Evolutionary conservation across 2,329 filamentous ascomycete genomes (phyloP).

Genomic region (Colletotrichum acutatum): DNA sequence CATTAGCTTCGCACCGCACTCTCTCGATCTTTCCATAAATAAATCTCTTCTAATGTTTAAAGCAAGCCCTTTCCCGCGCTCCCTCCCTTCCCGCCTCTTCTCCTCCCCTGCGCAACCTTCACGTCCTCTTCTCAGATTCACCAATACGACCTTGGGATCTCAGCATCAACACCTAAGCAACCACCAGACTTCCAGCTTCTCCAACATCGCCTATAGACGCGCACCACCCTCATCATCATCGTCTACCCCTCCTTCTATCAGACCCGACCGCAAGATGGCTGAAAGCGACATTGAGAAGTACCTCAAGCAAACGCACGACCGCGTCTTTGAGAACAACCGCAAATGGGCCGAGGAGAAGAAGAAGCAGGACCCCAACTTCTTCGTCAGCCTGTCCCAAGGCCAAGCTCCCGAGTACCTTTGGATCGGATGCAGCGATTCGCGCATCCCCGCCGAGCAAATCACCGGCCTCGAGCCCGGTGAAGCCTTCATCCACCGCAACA

Average conservation of each 20-base stretch:
- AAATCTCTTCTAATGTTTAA: constrained; percentile 26
- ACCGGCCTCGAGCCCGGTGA: constrained; percentile 87
- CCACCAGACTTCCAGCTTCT: constrained; percentile 5
- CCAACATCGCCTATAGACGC: constrained; percentile 8
- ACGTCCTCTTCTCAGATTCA: constrained; percentile 1
- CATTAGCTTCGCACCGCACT: background rate
- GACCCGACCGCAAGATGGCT: constrained; percentile 32
- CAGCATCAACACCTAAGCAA: background rate
- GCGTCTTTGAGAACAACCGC: constrained; percentile 76
- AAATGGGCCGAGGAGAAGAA: constrained; percentile 72
- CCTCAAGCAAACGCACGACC: constrained; percentile 72
- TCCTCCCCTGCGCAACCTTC: constrained; percentile 11
- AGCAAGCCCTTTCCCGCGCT: constrained; percentile 18
- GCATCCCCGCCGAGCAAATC: constrained; percentile 91
- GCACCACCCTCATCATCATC: background rate
- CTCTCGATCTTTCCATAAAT: background rate
- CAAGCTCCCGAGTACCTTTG: constrained; percentile 81
- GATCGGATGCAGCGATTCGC: constrained; percentile 92
- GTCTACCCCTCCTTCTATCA: background rate
- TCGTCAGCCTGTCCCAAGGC: constrained; percentile 70
- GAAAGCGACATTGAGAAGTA: constrained; percentile 51
- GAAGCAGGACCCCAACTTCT: constrained; percentile 71
- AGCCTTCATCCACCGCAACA: constrained; percentile 95
- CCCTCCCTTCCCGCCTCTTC: background rate
- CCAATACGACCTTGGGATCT: background rate